phyloP scores from a whole-genome alignment of 176 grass and related monocot genomes.

The Pharus latifolius region DNA sequence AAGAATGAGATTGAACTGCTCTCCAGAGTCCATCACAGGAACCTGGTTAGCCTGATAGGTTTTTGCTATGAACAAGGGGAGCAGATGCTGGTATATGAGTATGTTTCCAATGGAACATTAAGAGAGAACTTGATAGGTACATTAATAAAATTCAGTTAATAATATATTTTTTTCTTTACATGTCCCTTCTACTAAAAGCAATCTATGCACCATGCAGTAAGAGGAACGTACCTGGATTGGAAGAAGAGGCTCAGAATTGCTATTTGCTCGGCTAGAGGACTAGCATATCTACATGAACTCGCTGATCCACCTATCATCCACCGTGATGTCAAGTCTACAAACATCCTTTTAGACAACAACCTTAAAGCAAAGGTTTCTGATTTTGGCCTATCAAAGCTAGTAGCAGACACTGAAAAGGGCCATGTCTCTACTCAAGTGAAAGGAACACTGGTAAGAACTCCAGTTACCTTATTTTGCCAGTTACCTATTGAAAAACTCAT shows the following conservation, averaged over 20 bases:
- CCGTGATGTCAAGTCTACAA: slow-evolving; percentile 45
- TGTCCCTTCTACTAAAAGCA: background rate
- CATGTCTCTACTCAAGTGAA: slow-evolving; percentile 63
- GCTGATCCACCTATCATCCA: slow-evolving; percentile 78
- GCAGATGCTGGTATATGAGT: slow-evolving; percentile 85
- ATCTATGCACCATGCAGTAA: slow-evolving; percentile 6
- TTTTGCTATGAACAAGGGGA: slow-evolving; percentile 79
- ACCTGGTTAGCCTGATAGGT: slow-evolving; percentile 64
- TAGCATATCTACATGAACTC: slow-evolving; percentile 72
- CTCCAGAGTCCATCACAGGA: slow-evolving; percentile 74
- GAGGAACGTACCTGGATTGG: slow-evolving; percentile 51
- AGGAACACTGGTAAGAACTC: slow-evolving; percentile 41
- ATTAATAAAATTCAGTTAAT: no score
- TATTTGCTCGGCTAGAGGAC: slow-evolving; percentile 51
- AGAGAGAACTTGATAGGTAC: slow-evolving; percentile 55
- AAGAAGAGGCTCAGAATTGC: slow-evolving; percentile 63
- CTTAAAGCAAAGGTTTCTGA: slow-evolving; percentile 67
- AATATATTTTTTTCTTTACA: background rate
- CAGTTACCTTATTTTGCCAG: background rate
- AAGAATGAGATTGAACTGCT: slow-evolving; percentile 81
- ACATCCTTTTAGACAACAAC: slow-evolving; percentile 68
- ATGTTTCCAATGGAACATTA: slow-evolving; percentile 44
- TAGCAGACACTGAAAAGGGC: slow-evolving; percentile 34
- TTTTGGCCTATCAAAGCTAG: slow-evolving; percentile 64
- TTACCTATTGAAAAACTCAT: background rate